Conservation (phyloP, 2,329 filamentous ascomycete genomes). For the Helotiales sp. region DNA sequence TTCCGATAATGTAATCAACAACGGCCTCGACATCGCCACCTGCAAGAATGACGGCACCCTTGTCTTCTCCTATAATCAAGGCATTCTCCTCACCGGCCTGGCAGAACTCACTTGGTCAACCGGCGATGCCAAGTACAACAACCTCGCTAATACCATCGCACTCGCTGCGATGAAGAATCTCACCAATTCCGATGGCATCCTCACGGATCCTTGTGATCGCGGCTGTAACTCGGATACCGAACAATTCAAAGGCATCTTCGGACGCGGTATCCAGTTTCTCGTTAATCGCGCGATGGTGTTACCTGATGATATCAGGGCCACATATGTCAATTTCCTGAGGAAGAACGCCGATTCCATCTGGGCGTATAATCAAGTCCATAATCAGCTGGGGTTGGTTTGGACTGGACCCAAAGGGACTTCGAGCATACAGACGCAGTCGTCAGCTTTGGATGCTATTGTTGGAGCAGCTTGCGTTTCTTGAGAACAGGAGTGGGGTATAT, state of each 20-base stretch:
- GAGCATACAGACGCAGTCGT: constrained; percentile 65
- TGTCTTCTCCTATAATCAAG: constrained; percentile 63
- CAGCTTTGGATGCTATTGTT: constrained; percentile 69
- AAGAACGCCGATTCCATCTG: constrained; percentile 70
- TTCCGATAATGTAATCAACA: constrained; percentile 55
- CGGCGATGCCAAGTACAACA: constrained; percentile 46
- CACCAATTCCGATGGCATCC: constrained; percentile 51
- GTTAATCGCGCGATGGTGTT: constrained; percentile 45
- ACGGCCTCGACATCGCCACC: constrained; percentile 52
- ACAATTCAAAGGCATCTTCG: constrained; percentile 76
- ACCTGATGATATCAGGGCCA: constrained; percentile 51
- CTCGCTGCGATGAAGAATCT: constrained; percentile 55
- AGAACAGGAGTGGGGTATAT: background rate
- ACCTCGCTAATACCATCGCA: constrained; percentile 60
- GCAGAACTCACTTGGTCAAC: constrained; percentile 61
- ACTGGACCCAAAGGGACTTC: constrained; percentile 61
- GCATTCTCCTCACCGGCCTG: constrained; percentile 63
- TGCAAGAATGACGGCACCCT: constrained; percentile 55
- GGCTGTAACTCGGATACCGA: constrained; percentile 53
- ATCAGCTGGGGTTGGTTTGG: constrained; percentile 68
- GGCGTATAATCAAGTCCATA: constrained; percentile 58
- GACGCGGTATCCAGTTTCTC: constrained; percentile 66
- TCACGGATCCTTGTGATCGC: constrained; percentile 60
- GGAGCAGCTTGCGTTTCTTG: constrained; percentile 52
- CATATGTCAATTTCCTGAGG: constrained; percentile 60